phyloP scores from a whole-genome alignment of 257 asterid genomes.

The Capsicum baccatum region DNA sequence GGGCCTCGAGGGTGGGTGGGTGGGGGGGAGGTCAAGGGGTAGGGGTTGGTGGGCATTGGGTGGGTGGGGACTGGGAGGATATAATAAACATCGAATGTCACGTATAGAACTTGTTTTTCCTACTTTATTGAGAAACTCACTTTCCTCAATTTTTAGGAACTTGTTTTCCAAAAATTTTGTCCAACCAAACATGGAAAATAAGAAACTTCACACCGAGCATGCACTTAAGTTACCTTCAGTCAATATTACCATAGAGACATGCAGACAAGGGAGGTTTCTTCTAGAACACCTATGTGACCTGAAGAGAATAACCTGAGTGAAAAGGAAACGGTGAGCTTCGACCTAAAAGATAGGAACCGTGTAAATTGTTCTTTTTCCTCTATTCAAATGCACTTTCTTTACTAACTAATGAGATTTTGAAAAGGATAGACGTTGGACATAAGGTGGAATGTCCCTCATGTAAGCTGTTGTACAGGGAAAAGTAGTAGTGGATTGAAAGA shows the following conservation, averaged over 20 bases:
- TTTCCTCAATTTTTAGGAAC: too few relatives aligned
- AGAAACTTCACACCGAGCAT: too few relatives aligned
- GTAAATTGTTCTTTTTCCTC: slow-evolving; percentile 18
- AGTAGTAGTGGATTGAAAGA: slow-evolving; percentile 1
- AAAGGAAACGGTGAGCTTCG: background rate
- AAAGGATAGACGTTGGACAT: background rate
- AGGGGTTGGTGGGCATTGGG: too few relatives aligned
- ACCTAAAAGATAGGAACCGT: background rate
- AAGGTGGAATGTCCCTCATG: slow-evolving; percentile 15
- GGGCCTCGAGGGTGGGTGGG: too few relatives aligned
- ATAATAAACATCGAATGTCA: too few relatives aligned
- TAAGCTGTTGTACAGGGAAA: slow-evolving; percentile 14
- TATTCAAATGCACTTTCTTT: slow-evolving; percentile 2
- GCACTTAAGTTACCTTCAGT: slow-evolving; percentile 32
- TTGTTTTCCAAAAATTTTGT: too few relatives aligned
- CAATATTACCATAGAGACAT: slow-evolving; percentile 23
- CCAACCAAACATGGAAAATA: too few relatives aligned
- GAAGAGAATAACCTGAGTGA: background rate
- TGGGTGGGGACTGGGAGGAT: too few relatives aligned
- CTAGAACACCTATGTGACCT: background rate
- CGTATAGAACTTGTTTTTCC: too few relatives aligned
- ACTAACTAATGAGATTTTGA: background rate
- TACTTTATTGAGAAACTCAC: too few relatives aligned
- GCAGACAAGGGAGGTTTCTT: background rate
- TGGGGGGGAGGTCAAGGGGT: too few relatives aligned